Base-by-base conservation (phyloP, 441 rosid genomes). In the Croton setiger region DNA sequence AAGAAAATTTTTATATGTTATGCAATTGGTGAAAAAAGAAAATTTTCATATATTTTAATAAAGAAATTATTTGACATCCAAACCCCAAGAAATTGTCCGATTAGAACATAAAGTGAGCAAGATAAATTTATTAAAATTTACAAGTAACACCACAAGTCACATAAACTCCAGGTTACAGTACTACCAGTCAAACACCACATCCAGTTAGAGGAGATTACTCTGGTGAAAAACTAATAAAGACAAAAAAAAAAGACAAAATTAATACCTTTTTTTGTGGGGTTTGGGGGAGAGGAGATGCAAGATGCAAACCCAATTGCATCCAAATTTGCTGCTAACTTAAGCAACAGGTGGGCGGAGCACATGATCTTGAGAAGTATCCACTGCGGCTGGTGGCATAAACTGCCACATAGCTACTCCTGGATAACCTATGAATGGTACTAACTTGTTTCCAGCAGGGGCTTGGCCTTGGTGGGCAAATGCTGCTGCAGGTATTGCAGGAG, bases 371-470 rank as follows among this genome's bases (percentile, higher is more conserved):
- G 99, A 96, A 66, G 99, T 96, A 78, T 96, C 99, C 51, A 89
- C 89, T 13, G 95, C 79, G 67, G 98, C 96, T 72, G 99, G 97
- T 60, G 98, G 99, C 98, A 96, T 88, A 82, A 96, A 96, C 75
- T 96, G 99, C 99, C 99, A 96, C 98, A 96, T 96, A 17, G 99
- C 97, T 60, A 90, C 93, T 74, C 98, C 93, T 1, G 98, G 99
- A 78, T 95, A 95, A 71, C 98, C 76, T 54, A 92, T 88, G 86
- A 90, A 74, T 23, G 99, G 98, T 70, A 95, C 91, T 86, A 95
- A 74, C 83, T 95, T 95, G 85, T 85, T 90, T 69, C 98, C 93
- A 4, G 88, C 92, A 4, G 88, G 85, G 60, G 91, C 87, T 79
- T 90, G 98, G 68, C 88, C 96, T 72, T 85, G 96, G 14, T 93